Evolutionary conservation across 768 basidiomycete genomes (phyloP), one percentile per base, ranked within the genome.

Genomic region (Neoboletus magnificus): DNA sequence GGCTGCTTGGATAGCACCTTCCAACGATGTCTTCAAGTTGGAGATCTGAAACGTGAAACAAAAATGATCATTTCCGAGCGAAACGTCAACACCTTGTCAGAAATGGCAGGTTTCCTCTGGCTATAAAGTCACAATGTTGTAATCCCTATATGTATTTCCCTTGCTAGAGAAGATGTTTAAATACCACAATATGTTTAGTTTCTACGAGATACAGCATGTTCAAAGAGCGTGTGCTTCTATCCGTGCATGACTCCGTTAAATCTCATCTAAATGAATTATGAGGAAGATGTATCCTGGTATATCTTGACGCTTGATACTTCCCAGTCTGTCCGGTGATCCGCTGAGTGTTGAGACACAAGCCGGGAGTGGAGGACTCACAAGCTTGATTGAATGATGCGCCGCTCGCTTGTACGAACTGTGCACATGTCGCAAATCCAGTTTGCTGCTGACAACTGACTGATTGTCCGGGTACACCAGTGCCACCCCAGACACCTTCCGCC

Each of bases 381-480:
- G 92, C 92, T 63, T 93, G 78, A 5, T 66, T 65, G 66, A 93
- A 85, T 3, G 89, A 77, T 32, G 77, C 76, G 20, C 95, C 94
- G 51, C 79, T 84, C 40, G 82, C 82, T 57, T 77, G 77, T 27
- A 97, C 86, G 68, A 85, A 98, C 15, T 83, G 82, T 49, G 85
- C 79, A 62, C 94, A 98, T 5, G 87, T 89, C 25, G 87, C 75
- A 70, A 84, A 85, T 39, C 92, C 93, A 15, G 94, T 98, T 61
- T 81, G 79, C 62, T 84, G 76, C 16, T 91, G 90, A 64, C 94
- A 98, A 69, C 89, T 93, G 69, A 88, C 82, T 18, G 83, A 83
- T 74, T 95, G 93, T 49, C 93, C 93, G 18, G 89, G 90, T 50
- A 87, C 79, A 30, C 91, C 91, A 48, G 86, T 72, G 23, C 63